A percentile compares a stretch with the other conserved stretches of the same genome.
Evolutionary conservation across 2,329 filamentous ascomycete genomes (phyloP).

Genomic region (Fusarium temperatum): DNA sequence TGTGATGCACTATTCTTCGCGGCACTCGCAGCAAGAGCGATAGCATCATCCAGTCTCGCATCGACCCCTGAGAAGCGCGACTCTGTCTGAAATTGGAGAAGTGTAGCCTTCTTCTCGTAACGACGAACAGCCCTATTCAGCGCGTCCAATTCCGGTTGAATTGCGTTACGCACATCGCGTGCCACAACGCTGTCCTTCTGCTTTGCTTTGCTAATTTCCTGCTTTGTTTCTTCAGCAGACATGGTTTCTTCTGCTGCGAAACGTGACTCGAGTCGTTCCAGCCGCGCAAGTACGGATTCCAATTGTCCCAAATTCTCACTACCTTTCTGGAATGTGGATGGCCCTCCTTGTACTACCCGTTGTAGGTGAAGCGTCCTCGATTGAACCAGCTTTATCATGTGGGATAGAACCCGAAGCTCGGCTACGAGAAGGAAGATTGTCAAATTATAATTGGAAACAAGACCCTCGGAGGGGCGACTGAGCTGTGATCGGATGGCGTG

Average conservation of each 20-base stretch:
- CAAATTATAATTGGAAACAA: constrained; percentile 93
- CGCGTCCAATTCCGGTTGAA: constrained; percentile 87
- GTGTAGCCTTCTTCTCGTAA: constrained; percentile 87
- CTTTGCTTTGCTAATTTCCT: constrained; percentile 49
- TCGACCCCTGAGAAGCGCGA: constrained; percentile 78
- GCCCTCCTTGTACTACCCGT: constrained; percentile 69
- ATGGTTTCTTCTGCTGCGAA: constrained; percentile 40
- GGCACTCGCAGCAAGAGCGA: constrained; percentile 82
- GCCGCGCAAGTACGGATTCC: constrained; percentile 67
- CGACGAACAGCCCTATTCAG: constrained; percentile 87
- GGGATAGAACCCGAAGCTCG: constrained; percentile 83
- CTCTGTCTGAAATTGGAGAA: constrained; percentile 80
- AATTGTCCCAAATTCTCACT: constrained; percentile 54
- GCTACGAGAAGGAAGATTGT: constrained; percentile 89
- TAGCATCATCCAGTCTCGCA: constrained; percentile 75
- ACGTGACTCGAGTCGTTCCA: constrained; percentile 75
- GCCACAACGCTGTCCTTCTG: constrained; percentile 56
- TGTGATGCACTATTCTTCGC: constrained; percentile 59
- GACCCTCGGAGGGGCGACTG: constrained; percentile 81
- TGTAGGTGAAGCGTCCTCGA: constrained; percentile 84
- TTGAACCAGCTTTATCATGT: constrained; percentile 82
- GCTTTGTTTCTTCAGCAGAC: constrained; percentile 41
- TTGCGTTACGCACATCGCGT: constrained; percentile 68
- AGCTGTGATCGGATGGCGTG: constrained; percentile 84
- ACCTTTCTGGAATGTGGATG: constrained; percentile 47